Base-by-base conservation (phyloP, 1,284 basidiomycete genomes). In the Ganoderma meredithae region DNA sequence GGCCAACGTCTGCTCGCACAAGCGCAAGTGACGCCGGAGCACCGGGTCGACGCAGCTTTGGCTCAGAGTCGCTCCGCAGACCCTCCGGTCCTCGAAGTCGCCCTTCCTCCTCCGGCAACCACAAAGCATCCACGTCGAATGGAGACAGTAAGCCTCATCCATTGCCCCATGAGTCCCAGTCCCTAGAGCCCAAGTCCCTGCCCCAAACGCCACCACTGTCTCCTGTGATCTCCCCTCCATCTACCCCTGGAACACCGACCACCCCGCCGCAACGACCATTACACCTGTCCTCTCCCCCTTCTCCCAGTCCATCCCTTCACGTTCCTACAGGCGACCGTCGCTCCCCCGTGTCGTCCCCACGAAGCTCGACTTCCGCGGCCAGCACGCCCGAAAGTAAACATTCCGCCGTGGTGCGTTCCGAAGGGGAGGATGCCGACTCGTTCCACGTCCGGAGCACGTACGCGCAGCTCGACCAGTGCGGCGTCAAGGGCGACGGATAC, bases 401-500 rank as follows among this genome's bases (percentile, higher is more conserved):
- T 13, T 91, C 90, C 6, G 62, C 44, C 8, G 81, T 90, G 17
- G 84, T 85, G 0, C 90, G 88, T 2, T 90, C 90, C 10, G 90
- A 89, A 74, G 90, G 89, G 25, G 95, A 97, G 79, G 95, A 97
- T 73, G 79, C 89, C 63, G 95, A 97, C 78, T 88, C 93, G 17
- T 96, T 93, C 76, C 91, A 95, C 79, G 92, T 97, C 12, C 88
- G 95, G 44, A 93, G 89, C 65, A 96, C 95, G 0, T 97, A 98
- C 76, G 96, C 95, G 0, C 87, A 94, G 69, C 85, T 98, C 17
- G 95, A 97, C 58, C 81, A 86, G 10, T 87, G 87, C 60, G 96
- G 96, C 25, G 96, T 98, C 39, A 93, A 90, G 76, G 96, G 96
- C 3, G 96, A 98, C 78, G 96, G 96, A 0, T 95, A 91, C 81